Percentiles rank a stretch among this genome's conserved stretches.
These are phyloP conservation scores for Aspergillus phoenicis DNA, from an alignment of 2,329 filamentous ascomycete species.

Conservation along the genomic window DNA sequence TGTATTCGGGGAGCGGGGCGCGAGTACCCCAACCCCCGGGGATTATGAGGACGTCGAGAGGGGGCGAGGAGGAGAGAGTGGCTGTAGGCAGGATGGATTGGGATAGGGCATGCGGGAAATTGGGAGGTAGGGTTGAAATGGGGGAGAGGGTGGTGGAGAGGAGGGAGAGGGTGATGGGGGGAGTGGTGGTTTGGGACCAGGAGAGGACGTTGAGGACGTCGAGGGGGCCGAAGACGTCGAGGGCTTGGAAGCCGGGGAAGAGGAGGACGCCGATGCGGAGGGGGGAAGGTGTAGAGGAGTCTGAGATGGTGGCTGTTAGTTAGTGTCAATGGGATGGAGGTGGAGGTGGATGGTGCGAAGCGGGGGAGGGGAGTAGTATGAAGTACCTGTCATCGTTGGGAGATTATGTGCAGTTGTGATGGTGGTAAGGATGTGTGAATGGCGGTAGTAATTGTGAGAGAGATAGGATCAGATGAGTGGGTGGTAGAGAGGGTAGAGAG, in stretches of 20 bases:
- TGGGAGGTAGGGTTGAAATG: slow-evolving; percentile 7
- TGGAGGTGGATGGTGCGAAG: too few species aligned
- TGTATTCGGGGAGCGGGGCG: slow-evolving; percentile 5
- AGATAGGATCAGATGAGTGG: too few species aligned
- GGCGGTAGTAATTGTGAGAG: too few species aligned
- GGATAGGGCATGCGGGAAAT: neutral
- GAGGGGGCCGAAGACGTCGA: slow-evolving; percentile 51
- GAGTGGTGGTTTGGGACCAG: neutral
- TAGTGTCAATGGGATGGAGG: too few species aligned
- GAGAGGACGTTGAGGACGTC: slow-evolving; percentile 46
- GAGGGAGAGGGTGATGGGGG: neutral
- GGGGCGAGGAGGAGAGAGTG: neutral
- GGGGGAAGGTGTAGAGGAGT: neutral
- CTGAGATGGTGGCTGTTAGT: neutral
- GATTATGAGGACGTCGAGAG: slow-evolving; percentile 6
- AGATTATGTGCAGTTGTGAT: too few species aligned
- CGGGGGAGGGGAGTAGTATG: too few species aligned
- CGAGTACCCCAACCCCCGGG: slow-evolving; percentile 9
- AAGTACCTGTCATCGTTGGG: neutral
- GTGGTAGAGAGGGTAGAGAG: too few species aligned
- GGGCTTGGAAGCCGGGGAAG: slow-evolving; percentile 46
- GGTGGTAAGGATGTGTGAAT: too few species aligned
- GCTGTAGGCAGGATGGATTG: slow-evolving; percentile 9
- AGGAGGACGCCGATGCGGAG: slow-evolving; percentile 26
- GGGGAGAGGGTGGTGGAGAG: slow-evolving; percentile 5